Evolutionary conservation across 345 rosid genomes (phyloP), one percentile per base, ranked within the genome.

Genomic region (Balakata baccata): DNA sequence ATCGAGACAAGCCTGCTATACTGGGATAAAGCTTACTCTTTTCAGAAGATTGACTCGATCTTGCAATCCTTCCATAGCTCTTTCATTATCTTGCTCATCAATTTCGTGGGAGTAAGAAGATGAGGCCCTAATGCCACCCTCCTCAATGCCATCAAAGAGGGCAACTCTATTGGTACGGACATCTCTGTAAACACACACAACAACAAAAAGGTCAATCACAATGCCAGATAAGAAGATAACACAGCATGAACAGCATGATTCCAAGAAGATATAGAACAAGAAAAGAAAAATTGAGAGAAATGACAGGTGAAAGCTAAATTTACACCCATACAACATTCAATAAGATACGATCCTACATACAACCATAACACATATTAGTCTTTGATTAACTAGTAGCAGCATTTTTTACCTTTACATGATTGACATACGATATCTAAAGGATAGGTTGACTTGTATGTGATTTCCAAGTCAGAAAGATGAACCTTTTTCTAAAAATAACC

Each of bases 131-230:
- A 94, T 90, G 79, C 98, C 97, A 79, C 98, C 97, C 81, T 92
- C 98, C 81, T 90, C 98, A 11, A 92, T 87, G 67, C 97, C 97
- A 82, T 94, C 97, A 83, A 92, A 94, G 49, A 92, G 93, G 46
- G 91, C 81, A 66, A 84, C 82, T 84, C 90, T 90, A 69, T 77
- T 85, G 74, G 81, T 88, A 53, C 92, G 94, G 56, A 77, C 69
- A 72, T 94, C 98, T 92, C 97, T 92, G 84, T 51, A 29, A 29
- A 29, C 34, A 29, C 34, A 75, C 64, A 39, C 5, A 25, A 17
- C 25, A 38, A 43, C 62, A 14, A 16, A 51, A 54, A 6, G 34
- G 34, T 29, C 18, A 25, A 69, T 58, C 11, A 50, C 25, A 25
- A 51, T 17, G 16, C 2, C 41, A 47, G 62, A 57, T 45, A 29